A percentile compares a stretch with the other conserved stretches of the same genome.
phyloP scores from a whole-genome alignment of 148 eudicot genomes.

The Drosera capensis region DNA sequence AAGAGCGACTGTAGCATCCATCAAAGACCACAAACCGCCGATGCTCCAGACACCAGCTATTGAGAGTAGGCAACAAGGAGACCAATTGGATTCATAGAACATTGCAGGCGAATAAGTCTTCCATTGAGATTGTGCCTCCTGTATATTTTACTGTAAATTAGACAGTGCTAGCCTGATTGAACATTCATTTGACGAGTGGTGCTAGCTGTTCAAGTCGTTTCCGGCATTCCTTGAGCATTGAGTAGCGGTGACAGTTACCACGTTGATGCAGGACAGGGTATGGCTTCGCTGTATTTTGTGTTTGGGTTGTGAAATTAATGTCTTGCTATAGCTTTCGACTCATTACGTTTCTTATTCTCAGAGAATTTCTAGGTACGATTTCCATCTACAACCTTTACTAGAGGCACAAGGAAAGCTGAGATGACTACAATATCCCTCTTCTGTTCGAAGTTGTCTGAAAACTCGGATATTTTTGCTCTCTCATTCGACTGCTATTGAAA shows the following conservation, averaged over 20 bases:
- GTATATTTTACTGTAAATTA: neutral
- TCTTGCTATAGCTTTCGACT: no score
- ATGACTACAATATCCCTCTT: conserved; percentile 23
- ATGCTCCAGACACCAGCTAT: no score
- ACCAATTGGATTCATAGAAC: no score
- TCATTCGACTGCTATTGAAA: no score
- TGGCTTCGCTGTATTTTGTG: conserved; percentile 2
- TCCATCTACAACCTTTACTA: conserved; percentile 32
- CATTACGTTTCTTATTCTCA: neutral
- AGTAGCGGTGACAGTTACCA: conserved; percentile 44
- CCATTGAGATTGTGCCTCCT: no score
- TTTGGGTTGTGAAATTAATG: no score
- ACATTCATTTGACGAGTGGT: conserved; percentile 5
- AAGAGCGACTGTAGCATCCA: no score
- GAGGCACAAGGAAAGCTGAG: conserved; percentile 38
- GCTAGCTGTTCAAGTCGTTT: conserved; percentile 5
- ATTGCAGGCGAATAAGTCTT: no score
- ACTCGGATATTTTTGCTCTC: conserved; percentile 61
- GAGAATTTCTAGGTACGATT: neutral
- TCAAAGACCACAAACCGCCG: no score
- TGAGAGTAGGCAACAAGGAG: no score
- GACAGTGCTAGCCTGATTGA: neutral
- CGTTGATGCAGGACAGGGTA: conserved; percentile 75
- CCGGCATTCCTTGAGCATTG: conserved; percentile 75
- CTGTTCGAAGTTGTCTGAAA: conserved; percentile 61